These are phyloP conservation scores for Scenedesmus sp. DNA, from an alignment of 163 green algal species.

Conservation along the genomic window DNA sequence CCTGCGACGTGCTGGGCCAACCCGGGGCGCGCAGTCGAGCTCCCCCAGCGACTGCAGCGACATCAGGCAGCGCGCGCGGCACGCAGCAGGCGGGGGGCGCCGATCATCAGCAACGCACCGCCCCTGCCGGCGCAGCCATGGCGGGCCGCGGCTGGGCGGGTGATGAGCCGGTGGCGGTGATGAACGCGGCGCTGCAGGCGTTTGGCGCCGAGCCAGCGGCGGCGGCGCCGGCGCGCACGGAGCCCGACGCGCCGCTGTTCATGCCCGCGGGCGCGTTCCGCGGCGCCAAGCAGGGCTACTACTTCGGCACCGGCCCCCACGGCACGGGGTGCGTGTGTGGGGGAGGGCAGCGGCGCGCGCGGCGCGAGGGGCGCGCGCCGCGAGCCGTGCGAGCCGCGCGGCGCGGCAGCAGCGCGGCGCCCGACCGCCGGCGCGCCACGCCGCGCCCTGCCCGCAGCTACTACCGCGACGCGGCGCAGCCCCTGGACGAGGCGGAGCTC, in stretches of 20 bases:
- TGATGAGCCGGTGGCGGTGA: constrained; percentile 47
- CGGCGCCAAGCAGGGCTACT: constrained; percentile 53
- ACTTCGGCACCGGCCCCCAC: constrained; percentile 51
- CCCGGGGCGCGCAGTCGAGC: too few species aligned
- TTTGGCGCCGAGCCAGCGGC: not conserved
- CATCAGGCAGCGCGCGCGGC: too few species aligned
- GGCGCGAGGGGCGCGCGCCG: too few species aligned
- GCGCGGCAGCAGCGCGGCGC: too few species aligned
- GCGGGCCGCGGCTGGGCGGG: not conserved
- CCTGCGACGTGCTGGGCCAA: too few species aligned
- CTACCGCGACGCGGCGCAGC: constrained; percentile 12
- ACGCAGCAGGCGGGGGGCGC: too few species aligned
- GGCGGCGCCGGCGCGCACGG: not conserved
- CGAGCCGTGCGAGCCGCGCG: too few species aligned
- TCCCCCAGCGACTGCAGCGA: too few species aligned
- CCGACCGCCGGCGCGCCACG: not conserved
- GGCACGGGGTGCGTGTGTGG: constrained; percentile 57
- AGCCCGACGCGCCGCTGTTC: constrained; percentile 12
- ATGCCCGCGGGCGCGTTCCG: constrained; percentile 31
- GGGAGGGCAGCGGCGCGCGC: too few species aligned
- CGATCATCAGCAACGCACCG: too few species aligned
- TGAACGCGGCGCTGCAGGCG: constrained; percentile 45
- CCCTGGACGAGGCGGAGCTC: not conserved
- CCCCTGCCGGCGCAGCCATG: too few species aligned
- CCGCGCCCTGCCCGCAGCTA: not conserved